phyloP scores from a whole-genome alignment of 345 rosid species.

The Salix koriyanagi region DNA sequence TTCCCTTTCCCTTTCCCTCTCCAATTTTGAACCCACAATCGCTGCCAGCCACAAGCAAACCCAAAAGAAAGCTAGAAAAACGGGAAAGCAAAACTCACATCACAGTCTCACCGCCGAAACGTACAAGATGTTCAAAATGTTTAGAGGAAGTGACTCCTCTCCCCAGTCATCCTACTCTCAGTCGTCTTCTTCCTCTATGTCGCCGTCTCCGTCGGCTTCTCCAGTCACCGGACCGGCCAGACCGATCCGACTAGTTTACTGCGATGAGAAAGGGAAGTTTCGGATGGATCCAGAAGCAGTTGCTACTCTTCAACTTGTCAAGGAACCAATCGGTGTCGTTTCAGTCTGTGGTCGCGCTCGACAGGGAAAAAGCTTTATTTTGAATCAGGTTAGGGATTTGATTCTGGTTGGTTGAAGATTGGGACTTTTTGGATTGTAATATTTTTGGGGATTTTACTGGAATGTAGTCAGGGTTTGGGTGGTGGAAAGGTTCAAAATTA shows the following conservation, averaged over 20 bases:
- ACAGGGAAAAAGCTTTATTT: conserved; percentile 91
- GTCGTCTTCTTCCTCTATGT: background rate
- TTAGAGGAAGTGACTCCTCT: conserved; percentile 18
- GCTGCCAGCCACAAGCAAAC: background rate
- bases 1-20: conserved; percentile 23
- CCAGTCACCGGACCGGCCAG: conserved; percentile 88
- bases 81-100: too few relatives aligned
- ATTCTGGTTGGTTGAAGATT: background rate
- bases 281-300: conserved; percentile 99
- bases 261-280: conserved; percentile 93
- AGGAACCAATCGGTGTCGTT: conserved; percentile 91
- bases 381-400: conserved; percentile 67
- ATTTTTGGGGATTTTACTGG: background rate
- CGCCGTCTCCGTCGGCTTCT: conserved; percentile 18
- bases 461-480: background rate
- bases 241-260: conserved; percentile 79
- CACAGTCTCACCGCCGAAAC: background rate
- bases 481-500: background rate
- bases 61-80: background rate
- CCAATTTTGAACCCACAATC: conserved; percentile 15
- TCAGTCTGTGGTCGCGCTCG: conserved; percentile 99
- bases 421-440: conserved; percentile 1
- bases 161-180: background rate
- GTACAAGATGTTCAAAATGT: conserved; percentile 11
- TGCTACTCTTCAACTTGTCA: conserved; percentile 85